These are phyloP conservation scores for Daldinia sp. DNA, from an alignment of 2,329 filamentous ascomycete species.

Conservation along the genomic window DNA sequence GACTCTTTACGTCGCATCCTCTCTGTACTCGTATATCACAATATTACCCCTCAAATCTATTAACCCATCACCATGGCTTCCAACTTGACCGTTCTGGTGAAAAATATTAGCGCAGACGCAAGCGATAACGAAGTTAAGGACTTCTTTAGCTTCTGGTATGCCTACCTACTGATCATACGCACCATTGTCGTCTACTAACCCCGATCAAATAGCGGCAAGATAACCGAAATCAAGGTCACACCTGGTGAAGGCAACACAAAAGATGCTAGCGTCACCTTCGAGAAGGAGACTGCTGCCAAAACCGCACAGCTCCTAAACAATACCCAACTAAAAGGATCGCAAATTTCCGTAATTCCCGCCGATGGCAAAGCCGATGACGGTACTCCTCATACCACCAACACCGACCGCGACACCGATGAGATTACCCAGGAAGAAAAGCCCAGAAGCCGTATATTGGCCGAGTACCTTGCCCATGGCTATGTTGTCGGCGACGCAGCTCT, in stretches of 20 bases:
- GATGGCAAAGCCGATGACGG: slow-evolving; percentile 71
- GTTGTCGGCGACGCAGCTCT: slow-evolving; percentile 78
- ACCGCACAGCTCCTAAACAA: slow-evolving; percentile 97
- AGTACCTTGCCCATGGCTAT: slow-evolving; percentile 97
- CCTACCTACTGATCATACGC: neutral
- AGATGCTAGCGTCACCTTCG: slow-evolving; percentile 91
- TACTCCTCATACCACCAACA: slow-evolving; percentile 61
- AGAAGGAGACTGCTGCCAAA: slow-evolving; percentile 96
- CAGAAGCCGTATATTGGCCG: slow-evolving; percentile 88
- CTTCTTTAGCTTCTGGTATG: slow-evolving; percentile 96
- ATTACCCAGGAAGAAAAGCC: slow-evolving; percentile 98
- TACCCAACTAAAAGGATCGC: slow-evolving; percentile 88
- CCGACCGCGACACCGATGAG: slow-evolving; percentile 69
- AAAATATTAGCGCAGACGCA: slow-evolving; percentile 84
- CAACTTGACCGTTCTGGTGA: slow-evolving; percentile 79
- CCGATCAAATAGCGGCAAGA: slow-evolving; percentile 76
- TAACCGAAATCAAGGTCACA: slow-evolving; percentile 81
- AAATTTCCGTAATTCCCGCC: slow-evolving; percentile 77
- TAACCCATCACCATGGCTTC: slow-evolving; percentile 58
- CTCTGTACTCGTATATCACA: neutral
- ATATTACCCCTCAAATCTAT: slow-evolving; percentile 15
- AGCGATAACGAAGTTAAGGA: slow-evolving; percentile 91
- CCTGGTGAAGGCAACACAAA: slow-evolving; percentile 71
- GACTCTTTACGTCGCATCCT: neutral
- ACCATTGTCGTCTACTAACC: neutral